A percentile compares a stretch with the other conserved stretches of the same genome.
These are phyloP conservation scores for Lineolata rhizophorae DNA, from an alignment of 495 filamentous ascomycete species.

Conservation along the genomic window DNA sequence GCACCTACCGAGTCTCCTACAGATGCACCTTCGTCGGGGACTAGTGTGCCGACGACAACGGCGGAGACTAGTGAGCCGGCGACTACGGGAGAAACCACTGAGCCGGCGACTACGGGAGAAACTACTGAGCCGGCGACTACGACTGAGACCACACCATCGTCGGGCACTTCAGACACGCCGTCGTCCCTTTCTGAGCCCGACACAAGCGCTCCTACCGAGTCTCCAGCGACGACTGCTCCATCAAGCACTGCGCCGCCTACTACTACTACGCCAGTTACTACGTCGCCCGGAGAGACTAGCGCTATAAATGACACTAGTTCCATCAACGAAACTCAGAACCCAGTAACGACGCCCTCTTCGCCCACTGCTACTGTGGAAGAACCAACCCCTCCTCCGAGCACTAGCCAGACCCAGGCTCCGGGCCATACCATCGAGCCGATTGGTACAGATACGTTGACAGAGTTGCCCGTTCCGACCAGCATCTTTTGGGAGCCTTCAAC, in stretches of 20 bases:
- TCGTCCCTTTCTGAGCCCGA: too few relatives aligned
- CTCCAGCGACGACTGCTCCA: too few relatives aligned
- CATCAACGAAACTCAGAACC: slow-evolving; percentile 1
- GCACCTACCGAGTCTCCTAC: too few relatives aligned
- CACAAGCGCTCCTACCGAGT: too few relatives aligned
- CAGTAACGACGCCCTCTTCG: slow-evolving; percentile 2
- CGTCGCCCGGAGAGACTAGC: slow-evolving; percentile 2
- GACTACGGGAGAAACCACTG: too few relatives aligned
- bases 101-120: too few relatives aligned
- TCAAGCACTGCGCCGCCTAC: slow-evolving; percentile 1
- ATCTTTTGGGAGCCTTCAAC: slow-evolving; percentile 12
- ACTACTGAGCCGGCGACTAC: too few relatives aligned
- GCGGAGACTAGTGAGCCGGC: too few relatives aligned
- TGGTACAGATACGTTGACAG: slow-evolving; percentile 15
- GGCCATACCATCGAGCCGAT: slow-evolving; percentile 12
- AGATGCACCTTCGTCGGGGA: too few relatives aligned
- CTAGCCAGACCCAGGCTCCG: slow-evolving; percentile 2
- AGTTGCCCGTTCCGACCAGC: slow-evolving; percentile 9
- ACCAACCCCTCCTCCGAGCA: neutral
- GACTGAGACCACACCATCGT: too few relatives aligned
- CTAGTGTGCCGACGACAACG: too few relatives aligned
- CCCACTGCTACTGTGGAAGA: slow-evolving; percentile 5
- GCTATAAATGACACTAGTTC: neutral
- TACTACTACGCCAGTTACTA: slow-evolving; percentile 2
- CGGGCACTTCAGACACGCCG: too few relatives aligned